Percentiles rank a stretch among this genome's conserved stretches.
Evolutionary conservation across 1,284 basidiomycete genomes (phyloP).

Genomic region (Puccinia horiana): DNA sequence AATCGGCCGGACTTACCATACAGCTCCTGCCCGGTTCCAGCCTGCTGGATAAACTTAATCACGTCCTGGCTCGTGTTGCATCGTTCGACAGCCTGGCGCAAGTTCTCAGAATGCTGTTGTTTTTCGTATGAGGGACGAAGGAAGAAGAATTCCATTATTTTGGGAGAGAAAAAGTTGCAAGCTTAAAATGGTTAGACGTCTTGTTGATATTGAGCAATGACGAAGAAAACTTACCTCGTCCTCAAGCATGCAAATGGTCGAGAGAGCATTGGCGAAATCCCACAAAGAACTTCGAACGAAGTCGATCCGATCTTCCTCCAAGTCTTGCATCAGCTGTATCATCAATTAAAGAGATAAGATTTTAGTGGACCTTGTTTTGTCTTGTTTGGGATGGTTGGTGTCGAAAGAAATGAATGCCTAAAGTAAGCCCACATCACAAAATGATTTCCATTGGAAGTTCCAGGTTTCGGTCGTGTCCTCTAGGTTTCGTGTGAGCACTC

Average conservation of each 20-base stretch:
- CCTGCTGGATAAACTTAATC: constrained; percentile 33
- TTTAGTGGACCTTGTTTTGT: no score
- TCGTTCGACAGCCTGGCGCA: constrained; percentile 20
- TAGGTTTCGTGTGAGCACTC: constrained; percentile 34
- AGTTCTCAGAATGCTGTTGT: constrained; percentile 36
- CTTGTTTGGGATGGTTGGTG: background rate
- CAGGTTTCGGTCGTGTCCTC: constrained; percentile 29
- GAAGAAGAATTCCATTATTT: background rate
- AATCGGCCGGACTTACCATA: constrained; percentile 9
- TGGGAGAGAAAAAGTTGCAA: background rate
- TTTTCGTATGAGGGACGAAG: background rate
- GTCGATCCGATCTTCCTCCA: constrained; percentile 89
- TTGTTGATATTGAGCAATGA: background rate
- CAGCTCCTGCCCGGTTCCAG: constrained; percentile 37
- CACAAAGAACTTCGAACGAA: constrained; percentile 94
- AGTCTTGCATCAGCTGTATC: constrained; percentile 76
- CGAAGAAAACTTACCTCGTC: constrained; percentile 81
- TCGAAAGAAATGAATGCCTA: background rate
- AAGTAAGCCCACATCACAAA: constrained; percentile 55
- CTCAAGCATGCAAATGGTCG: constrained; percentile 90
- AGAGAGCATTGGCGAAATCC: constrained; percentile 92
- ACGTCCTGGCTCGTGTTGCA: constrained; percentile 39
- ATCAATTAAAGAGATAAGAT: background rate
- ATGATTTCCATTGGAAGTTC: constrained; percentile 48
- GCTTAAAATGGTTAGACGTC: background rate